Conservation (phyloP, 345 rosid genomes). For the Trapa bicornis region DNA sequence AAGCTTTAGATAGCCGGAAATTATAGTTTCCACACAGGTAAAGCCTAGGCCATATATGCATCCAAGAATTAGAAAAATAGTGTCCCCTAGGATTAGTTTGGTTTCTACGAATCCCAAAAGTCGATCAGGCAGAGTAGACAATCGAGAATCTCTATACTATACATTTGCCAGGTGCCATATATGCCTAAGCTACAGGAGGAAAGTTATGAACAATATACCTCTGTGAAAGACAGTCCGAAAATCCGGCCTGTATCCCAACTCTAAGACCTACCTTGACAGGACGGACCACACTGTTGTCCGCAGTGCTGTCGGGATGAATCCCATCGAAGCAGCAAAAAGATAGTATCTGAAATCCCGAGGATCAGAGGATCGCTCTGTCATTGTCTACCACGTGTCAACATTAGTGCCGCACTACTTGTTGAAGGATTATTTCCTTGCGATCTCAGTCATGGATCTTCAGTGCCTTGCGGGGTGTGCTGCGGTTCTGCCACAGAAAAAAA, state of each 20-base stretch:
- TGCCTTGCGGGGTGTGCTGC: slow-evolving; percentile 56
- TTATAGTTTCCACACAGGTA: too few relatives aligned
- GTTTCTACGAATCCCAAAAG: too few relatives aligned
- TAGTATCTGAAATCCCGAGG: background rate
- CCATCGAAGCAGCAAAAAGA: slow-evolving; percentile 6
- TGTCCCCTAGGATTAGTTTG: too few relatives aligned
- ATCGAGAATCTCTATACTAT: too few relatives aligned
- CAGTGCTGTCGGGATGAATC: background rate
- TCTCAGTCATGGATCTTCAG: slow-evolving; percentile 63
- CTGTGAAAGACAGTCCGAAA: slow-evolving; percentile 5
- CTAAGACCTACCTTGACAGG: background rate
- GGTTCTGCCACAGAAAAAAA: slow-evolving; percentile 38
- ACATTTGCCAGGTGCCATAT: too few relatives aligned
- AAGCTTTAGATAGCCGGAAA: too few relatives aligned
- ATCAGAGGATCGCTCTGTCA: background rate
- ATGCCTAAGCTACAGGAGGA: too few relatives aligned
- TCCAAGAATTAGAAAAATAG: too few relatives aligned
- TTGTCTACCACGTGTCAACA: slow-evolving; percentile 7
- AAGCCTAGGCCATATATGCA: too few relatives aligned
- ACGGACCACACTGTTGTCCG: background rate
- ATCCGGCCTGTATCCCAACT: background rate
- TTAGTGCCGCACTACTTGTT: background rate
- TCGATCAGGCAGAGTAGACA: too few relatives aligned
- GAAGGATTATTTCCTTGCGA: slow-evolving; percentile 3
- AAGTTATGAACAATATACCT: background rate